Base-by-base conservation (phyloP, 768 basidiomycete species). In the Amanita pseudoporphyria region DNA sequence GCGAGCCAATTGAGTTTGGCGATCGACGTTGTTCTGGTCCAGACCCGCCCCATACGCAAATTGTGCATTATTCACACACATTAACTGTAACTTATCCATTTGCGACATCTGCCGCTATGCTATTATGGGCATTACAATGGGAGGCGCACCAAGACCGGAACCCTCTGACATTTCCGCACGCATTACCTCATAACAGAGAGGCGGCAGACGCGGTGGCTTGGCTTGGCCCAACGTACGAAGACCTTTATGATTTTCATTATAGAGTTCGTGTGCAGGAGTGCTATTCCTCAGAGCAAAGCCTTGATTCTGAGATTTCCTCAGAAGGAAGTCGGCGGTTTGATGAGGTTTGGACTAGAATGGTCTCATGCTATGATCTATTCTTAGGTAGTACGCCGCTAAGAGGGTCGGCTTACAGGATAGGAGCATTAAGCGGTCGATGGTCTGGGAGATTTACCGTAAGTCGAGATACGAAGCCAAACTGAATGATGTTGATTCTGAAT, bases 321-420 rank as follows among this genome's bases (percentile, higher is more conserved):
- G 55, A 51, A 9, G 59, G 53, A 24, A 69, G 71, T 33, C 51
- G 53, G 32, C 55, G 53, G 18, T 67, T 71, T 52, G 78, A 79
- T 54, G 58, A 58, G 39, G 75, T 76, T 47, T 79, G 76, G 77
- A 67, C 62, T 53, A 69, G 76, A 31, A 54, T 73, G 19, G 71
- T 71, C 3, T 60, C 64, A 6, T 77, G 74, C 45, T 59, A 68
- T 50, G 64, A 73, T 45, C 62, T 67, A 3, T 67, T 62, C 59
- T 54, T 59, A 19, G 56, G 57, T 26, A 60, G 65, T 36, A 58
- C 60, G n/a, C 65, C 70, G 10, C 56, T 73, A 24, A 67, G 68
- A 52, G 71, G 72, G 18, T 53, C 62, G 2, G 65, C 75, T 18
- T 76, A 70, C 53, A 58, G 60, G n/a, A 62, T 65, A 18, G 78